phyloP scores from a whole-genome alignment of 208 protist species.

The Trichomonas tenax region DNA sequence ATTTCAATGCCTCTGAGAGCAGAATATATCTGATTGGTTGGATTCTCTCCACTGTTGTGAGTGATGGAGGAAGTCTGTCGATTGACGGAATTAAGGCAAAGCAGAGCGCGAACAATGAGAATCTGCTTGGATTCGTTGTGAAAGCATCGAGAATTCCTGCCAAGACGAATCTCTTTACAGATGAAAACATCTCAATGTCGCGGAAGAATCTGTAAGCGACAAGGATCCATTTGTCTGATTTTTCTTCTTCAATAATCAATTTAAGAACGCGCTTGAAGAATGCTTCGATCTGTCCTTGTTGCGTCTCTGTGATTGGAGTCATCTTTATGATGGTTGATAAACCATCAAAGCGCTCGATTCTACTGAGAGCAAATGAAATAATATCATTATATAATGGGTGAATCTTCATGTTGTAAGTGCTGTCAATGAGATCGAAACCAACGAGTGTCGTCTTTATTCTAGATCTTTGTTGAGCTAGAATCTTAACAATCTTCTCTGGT shows the following conservation, averaged over 20 bases:
- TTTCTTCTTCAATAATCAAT: background rate
- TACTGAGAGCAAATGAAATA: background rate
- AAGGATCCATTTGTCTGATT: background rate
- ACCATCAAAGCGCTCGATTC: background rate
- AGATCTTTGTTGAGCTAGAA: background rate
- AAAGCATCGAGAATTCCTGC: background rate
- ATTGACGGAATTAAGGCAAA: background rate
- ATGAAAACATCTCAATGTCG: background rate
- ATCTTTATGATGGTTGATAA: background rate
- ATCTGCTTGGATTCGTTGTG: background rate
- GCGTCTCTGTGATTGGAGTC: background rate
- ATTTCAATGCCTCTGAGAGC: background rate
- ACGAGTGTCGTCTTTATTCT: background rate
- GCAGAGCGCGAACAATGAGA: background rate
- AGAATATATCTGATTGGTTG: background rate
- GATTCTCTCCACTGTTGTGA: background rate
- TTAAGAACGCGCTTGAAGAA: background rate
- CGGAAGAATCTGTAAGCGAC: background rate
- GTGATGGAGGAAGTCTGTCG: background rate
- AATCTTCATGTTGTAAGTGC: background rate
- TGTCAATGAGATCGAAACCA: background rate
- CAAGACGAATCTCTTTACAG: background rate
- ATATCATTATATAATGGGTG: background rate
- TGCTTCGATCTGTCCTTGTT: background rate
- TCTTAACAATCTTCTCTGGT: background rate